Evolutionary conservation across 768 basidiomycete species (phyloP).

Genomic region (Mycena vitilis): DNA sequence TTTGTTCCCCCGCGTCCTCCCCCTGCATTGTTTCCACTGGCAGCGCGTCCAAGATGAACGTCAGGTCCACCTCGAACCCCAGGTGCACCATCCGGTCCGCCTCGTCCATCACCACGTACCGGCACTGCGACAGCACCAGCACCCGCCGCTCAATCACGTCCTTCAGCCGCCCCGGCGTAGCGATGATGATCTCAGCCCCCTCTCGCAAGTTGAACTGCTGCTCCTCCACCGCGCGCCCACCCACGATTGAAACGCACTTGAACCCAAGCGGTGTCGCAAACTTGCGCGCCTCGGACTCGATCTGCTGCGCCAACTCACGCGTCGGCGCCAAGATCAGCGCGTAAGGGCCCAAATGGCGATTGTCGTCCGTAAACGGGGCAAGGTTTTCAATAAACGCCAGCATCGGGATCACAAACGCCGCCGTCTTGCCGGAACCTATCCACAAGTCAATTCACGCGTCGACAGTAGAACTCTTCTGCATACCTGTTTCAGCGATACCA

Average conservation of each 20-base stretch:
- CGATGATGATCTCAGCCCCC: constrained; percentile 98
- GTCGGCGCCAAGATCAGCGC: constrained; percentile 95
- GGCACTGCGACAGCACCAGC: constrained; percentile 95
- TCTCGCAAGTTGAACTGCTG: constrained; percentile 98
- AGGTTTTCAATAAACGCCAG: constrained; percentile 91
- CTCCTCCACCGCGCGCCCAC: constrained; percentile 97
- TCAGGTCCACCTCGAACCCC: constrained; percentile 94
- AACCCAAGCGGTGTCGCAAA: constrained; percentile 93
- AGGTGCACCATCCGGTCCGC: constrained; percentile 99
- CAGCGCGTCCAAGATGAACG: constrained; percentile 93
- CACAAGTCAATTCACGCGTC: constrained; percentile 17
- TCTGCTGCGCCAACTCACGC: constrained; percentile 98
- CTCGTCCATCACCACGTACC: constrained; percentile 99
- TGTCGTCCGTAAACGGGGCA: constrained; percentile 91
- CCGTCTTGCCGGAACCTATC: constrained; percentile 97
- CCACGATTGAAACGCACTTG: constrained; percentile 97
- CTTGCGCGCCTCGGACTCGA: constrained; percentile 91
- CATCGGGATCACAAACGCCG: constrained; percentile 99
- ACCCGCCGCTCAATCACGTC: constrained; percentile 97
- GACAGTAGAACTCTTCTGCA: constrained; percentile 37
- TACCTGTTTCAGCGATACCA: constrained; percentile 98
- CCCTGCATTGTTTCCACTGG: constrained; percentile 91
- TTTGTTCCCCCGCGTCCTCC: constrained; percentile 78
- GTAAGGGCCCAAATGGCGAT: constrained; percentile 93
- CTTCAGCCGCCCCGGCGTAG: constrained; percentile 97